Conservation (phyloP, 176 grass and related monocot genomes). For the Phoenix dactylifera region DNA sequence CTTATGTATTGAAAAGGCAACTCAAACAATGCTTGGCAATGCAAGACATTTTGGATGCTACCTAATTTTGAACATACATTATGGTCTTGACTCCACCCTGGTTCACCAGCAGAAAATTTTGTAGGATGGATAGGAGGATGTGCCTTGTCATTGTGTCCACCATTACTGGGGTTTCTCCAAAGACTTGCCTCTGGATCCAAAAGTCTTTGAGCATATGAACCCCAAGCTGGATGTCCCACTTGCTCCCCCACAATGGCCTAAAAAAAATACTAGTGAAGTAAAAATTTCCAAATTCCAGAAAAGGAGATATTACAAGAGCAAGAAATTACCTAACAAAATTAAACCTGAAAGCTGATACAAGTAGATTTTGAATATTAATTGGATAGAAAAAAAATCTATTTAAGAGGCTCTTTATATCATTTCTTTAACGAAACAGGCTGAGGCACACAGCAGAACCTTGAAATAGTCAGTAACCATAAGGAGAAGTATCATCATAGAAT, state of each 20-base stretch:
- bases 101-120: slow-evolving; percentile 61
- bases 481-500: too few species aligned
- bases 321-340: too few species aligned
- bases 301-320: background rate
- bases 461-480: too few species aligned
- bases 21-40: background rate
- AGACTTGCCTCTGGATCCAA: slow-evolving; percentile 72
- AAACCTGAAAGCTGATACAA: too few species aligned
- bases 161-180: slow-evolving; percentile 92
- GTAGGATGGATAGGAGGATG: slow-evolving; percentile 97
- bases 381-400: too few species aligned
- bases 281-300: slow-evolving; percentile 3
- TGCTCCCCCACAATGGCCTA: slow-evolving; percentile 72
- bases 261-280: slow-evolving; percentile 3
- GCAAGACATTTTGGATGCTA: background rate
- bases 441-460: too few species aligned
- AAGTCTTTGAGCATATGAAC: slow-evolving; percentile 70
- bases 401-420: too few species aligned
- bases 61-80: slow-evolving; percentile 18
- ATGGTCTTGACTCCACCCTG: slow-evolving; percentile 59
- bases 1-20: too few species aligned
- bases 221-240: slow-evolving; percentile 63
- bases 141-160: slow-evolving; percentile 93
- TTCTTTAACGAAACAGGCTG: too few species aligned
- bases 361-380: too few species aligned